Conservation (phyloP, 805 yeast genomes). For the Cyberlindnera meyerae region DNA sequence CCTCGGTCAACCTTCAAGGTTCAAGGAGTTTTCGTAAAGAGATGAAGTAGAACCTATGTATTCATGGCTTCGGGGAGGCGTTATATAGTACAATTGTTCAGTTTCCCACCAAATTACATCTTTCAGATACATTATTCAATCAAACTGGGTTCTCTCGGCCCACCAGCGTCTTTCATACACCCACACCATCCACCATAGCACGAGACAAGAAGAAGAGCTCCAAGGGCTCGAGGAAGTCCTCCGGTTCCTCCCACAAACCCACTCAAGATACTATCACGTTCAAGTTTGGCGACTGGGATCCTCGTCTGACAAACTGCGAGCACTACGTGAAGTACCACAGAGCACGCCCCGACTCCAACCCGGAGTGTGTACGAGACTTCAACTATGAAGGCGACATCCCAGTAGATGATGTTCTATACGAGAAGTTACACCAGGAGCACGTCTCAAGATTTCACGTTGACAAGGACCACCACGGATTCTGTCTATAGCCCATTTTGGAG, state of each 20-base stretch:
- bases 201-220: constrained; percentile 19
- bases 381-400: neutral
- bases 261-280: constrained; percentile 3
- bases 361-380: neutral
- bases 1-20: too few species aligned
- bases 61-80: too few species aligned
- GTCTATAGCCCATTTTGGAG: too few species aligned
- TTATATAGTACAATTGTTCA: too few species aligned
- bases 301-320: constrained; percentile 11
- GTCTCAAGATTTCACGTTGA: constrained; percentile 8
- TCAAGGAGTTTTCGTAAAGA: too few species aligned
- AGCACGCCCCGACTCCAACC: constrained; percentile 1
- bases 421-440: constrained; percentile 7
- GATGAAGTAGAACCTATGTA: too few species aligned
- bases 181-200: constrained; percentile 9
- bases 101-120: too few species aligned
- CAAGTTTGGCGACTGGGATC: constrained; percentile 12
- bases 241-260: neutral
- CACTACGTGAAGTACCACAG: constrained; percentile 11
- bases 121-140: too few species aligned
- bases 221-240: constrained; percentile 18
- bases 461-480: constrained; percentile 11
- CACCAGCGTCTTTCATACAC: too few species aligned
- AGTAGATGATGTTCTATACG: neutral
- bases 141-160: too few species aligned